A percentile compares a stretch with the other conserved stretches of the same genome.
phyloP scores from a whole-genome alignment of 208 protist species.

The Trypanosoma rangeli region DNA sequence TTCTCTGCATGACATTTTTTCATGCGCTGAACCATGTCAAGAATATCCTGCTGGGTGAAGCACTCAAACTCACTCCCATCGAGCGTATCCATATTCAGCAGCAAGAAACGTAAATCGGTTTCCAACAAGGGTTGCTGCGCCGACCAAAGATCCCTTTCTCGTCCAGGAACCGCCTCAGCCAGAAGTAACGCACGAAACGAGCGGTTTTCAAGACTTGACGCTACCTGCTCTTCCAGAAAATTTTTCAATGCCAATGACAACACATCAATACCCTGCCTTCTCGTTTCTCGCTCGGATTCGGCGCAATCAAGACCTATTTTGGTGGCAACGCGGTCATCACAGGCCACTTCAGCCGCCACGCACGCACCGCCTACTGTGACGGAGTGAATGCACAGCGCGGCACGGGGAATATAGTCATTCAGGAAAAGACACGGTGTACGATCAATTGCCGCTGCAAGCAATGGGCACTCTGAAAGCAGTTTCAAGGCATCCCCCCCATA shows the following conservation, averaged over 20 bases:
- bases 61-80: conserved; percentile 49
- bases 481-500: conserved; percentile 42
- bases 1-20: conserved; percentile 22
- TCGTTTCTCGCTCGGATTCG: neutral
- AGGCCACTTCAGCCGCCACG: conserved; percentile 62
- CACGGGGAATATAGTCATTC: conserved; percentile 48
- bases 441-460: conserved; percentile 42
- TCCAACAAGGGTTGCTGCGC: conserved; percentile 25
- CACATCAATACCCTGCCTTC: conserved; percentile 26
- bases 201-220: conserved; percentile 28
- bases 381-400: conserved; percentile 41
- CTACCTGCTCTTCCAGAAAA: conserved; percentile 41
- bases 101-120: conserved; percentile 40
- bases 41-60: conserved; percentile 55
- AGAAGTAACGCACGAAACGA: conserved; percentile 51
- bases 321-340: conserved; percentile 36
- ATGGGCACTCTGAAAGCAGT: conserved; percentile 28
- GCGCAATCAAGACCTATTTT: conserved; percentile 32
- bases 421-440: conserved; percentile 56
- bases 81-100: conserved; percentile 49
- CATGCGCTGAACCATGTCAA: conserved; percentile 40
- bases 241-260: conserved; percentile 38
- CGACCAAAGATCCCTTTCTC: conserved; percentile 18
- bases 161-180: conserved; percentile 31
- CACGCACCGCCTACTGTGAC: conserved; percentile 50